Conservation (phyloP, 768 basidiomycete genomes). For the Hypholoma sublateritium region DNA sequence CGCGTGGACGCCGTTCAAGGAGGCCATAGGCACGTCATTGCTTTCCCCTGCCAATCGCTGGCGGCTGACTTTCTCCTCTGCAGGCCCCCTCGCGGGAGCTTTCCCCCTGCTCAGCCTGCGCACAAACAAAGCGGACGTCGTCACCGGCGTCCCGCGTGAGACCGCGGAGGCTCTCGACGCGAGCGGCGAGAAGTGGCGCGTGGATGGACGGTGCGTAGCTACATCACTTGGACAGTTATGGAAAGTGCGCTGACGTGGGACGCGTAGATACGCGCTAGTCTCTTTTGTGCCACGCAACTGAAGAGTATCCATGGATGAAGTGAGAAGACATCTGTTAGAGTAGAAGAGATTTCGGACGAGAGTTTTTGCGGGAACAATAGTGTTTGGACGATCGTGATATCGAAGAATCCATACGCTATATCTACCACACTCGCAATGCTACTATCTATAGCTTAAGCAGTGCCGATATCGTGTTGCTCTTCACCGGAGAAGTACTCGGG, state of each 20-base stretch:
- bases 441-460: background rate
- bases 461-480: background rate
- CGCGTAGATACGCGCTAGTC: conserved; percentile 42
- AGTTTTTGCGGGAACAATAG: too few species aligned
- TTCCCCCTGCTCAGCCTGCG: conserved; percentile 85
- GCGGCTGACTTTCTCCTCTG: conserved; percentile 2
- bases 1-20: conserved; percentile 68
- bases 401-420: too few species aligned
- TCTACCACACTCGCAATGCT: too few species aligned
- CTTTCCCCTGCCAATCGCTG: background rate
- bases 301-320: too few species aligned
- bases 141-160: conserved; percentile 74
- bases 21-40: conserved; percentile 59
- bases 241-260: background rate
- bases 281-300: conserved; percentile 26
- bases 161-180: conserved; percentile 67
- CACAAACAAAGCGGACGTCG: conserved; percentile 95
- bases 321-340: too few species aligned
- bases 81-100: conserved; percentile 75
- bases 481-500: conserved; percentile 64
- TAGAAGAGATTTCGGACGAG: too few species aligned
- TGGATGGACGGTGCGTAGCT: conserved; percentile 69
- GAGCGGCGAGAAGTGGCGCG: conserved; percentile 70
- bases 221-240: background rate
- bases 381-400: too few species aligned